These are phyloP conservation scores for Durotheca rogersii DNA, from an alignment of 495 filamentous ascomycete genomes.

Conservation along the genomic window DNA sequence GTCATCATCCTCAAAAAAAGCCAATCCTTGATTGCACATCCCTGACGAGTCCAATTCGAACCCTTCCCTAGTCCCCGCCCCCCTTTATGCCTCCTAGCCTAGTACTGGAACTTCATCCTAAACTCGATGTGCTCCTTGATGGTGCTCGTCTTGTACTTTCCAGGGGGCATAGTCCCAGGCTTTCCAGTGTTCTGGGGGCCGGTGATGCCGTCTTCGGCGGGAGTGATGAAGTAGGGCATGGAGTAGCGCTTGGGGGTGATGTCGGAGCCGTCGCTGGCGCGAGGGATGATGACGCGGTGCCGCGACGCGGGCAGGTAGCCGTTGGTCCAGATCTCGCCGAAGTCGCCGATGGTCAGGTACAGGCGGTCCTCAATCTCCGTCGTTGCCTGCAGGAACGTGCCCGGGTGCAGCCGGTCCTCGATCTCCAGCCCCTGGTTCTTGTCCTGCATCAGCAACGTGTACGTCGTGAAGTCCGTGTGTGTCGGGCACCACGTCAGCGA, in stretches of 20 bases:
- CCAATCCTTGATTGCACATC: too few relatives aligned
- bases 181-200: not conserved
- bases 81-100: too few relatives aligned
- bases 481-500: not conserved
- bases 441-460: not conserved
- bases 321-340: not conserved
- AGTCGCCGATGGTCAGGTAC: not conserved
- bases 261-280: not conserved
- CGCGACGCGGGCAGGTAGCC: not conserved
- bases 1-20: too few relatives aligned
- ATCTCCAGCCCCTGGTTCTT: not conserved
- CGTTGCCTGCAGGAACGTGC: not conserved
- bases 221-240: not conserved
- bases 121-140: not conserved
- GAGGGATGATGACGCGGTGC: not conserved
- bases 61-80: not conserved
- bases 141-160: not conserved
- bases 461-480: not conserved
- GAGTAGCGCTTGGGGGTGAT: not conserved
- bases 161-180: not conserved
- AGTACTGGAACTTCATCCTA: not conserved
- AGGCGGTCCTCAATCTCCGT: not conserved
- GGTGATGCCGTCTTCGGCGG: not conserved
- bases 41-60: not conserved
- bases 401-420: not conserved